phyloP scores from a whole-genome alignment of 2,329 filamentous ascomycete species.

The Blastomyces gilchristii region DNA sequence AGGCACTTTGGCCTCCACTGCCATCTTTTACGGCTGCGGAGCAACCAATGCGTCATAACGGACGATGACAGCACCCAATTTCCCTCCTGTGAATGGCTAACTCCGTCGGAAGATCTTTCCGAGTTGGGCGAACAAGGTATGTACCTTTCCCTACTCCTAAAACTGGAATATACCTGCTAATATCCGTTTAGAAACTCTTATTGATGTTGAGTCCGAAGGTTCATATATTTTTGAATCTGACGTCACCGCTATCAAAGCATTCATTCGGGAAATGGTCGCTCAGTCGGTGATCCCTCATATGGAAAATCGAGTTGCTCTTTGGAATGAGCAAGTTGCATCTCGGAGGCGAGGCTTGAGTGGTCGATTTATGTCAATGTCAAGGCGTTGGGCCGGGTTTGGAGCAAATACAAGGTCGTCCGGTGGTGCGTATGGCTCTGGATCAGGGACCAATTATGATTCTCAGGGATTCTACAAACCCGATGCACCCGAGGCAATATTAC shows the following conservation, averaged over 20 bases:
- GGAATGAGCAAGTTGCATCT: conserved; percentile 97
- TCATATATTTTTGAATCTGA: conserved; percentile 83
- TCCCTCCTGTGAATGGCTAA: conserved; percentile 78
- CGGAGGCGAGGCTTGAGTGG: conserved; percentile 78
- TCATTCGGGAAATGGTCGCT: conserved; percentile 88
- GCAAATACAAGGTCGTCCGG: conserved; percentile 52
- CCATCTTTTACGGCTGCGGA: conserved; percentile 76
- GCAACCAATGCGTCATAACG: conserved; percentile 72
- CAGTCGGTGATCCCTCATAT: conserved; percentile 93
- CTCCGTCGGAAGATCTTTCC: conserved; percentile 71
- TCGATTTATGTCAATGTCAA: conserved; percentile 87
- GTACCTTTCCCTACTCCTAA: neutral
- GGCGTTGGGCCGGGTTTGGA: conserved; percentile 79
- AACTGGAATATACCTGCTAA: conserved; percentile 9
- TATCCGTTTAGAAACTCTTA: conserved; percentile 10
- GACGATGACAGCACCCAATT: conserved; percentile 83
- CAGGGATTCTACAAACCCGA: conserved; percentile 77
- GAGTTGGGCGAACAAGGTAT: conserved; percentile 57
- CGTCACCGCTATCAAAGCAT: conserved; percentile 72
- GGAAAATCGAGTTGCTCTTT: conserved; percentile 81
- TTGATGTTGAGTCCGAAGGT: conserved; percentile 15
- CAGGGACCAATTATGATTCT: conserved; percentile 61
- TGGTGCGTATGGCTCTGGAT: conserved; percentile 36
- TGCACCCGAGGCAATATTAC: conserved; percentile 77
- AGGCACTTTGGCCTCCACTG: conserved; percentile 94